Base-by-base conservation (phyloP, 805 yeast species). In the Cyberlindnera amylophila region DNA sequence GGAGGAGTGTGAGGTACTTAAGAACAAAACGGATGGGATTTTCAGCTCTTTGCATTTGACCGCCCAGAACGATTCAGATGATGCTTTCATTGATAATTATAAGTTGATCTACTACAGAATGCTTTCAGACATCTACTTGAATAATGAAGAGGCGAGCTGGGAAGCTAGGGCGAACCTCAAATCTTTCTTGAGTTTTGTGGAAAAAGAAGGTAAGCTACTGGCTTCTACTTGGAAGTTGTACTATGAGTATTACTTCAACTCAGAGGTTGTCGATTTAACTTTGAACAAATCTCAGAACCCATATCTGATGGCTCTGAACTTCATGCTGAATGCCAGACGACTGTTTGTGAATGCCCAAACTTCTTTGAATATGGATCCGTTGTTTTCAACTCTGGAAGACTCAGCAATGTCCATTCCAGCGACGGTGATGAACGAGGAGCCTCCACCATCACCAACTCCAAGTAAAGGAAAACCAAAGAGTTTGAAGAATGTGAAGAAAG, bases 351-450 rank as follows among this genome's bases (percentile, higher is more conserved):
- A 51, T 26, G 65, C 69, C 2, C 54, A 64, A 34, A 53, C 46
- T 3, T 53, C 55, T 4, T 49, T 72, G 46, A 63, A 62, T 21
- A 47, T 49, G 14, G 80, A 77, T 52, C 81, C 83, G 0, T 67
- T 72, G 26, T 67, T 71, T 35, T 70, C 74, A 4, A 67, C 71
- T 6, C 49, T 76, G 33, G 72, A 66, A 37, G 81, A 77, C 29
- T 72, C 81, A 0, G 77, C 74, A 0, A 55, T 74, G 41, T 67
- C 75, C 0, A 55, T 71, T 9, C 78, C 80, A 0, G 63, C 72
- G 24, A 50, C 50, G 31, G 41, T 55, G 34, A 30, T 41, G 26
- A 43, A 45, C 23, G 29, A 15, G 2, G 41, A 36, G 15, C 7
- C 17, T 5, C 16, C 21, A 3, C 23, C 38, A 8, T 26, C 46